Base-by-base conservation (phyloP, 1,284 basidiomycete genomes). In the Ganoderma lingzhi region DNA sequence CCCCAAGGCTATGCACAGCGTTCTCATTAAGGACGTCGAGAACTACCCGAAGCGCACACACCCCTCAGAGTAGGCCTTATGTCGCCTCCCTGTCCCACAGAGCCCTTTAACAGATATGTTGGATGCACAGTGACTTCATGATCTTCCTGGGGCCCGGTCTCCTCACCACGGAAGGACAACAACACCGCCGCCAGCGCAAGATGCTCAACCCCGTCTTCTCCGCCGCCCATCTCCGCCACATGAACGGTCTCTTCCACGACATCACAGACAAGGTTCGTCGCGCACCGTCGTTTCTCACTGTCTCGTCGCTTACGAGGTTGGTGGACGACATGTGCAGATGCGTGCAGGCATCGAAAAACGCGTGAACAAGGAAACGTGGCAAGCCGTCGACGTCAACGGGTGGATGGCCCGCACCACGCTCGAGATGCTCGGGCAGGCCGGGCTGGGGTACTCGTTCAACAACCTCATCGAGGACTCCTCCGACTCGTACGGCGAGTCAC, bases 11-110 rank as follows among this genome's bases (percentile, higher is more conserved):
- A 63, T 84, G 56, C 77, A 84, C 58, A 77, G 80, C 60, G 79
- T 84, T 30, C 41, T 84, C 14, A 76, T 84, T 64, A 84, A 84
- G 75, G 83, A 79, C 71, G 78, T 73, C 1, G 71, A 72, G 45
- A 19, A 58, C 6, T 71, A 63, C 55, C 67, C 70, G 3, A 71
- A 69, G 41, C 51, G 44, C 17, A 15, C 51, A 0, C 35, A 60
- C 2, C 65, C 62, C 6, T 35, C 67, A 3, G 58, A 68, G 70
- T 69, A 19, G 28, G 65, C 9, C 23, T n/a, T 61, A 3, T 3
- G 15, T n/a, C 17, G 39, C 41, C 48, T 37, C 8, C 10, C n/a
- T 9, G 17, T 35, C 6, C 15, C 35, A 17, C 15, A 8, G 19
- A n/a, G 10, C 35, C 5, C 17, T 23, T 53, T 30, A 15, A 37